Conservation (phyloP, 768 basidiomycete genomes). For the Tylopilus subfusipes region DNA sequence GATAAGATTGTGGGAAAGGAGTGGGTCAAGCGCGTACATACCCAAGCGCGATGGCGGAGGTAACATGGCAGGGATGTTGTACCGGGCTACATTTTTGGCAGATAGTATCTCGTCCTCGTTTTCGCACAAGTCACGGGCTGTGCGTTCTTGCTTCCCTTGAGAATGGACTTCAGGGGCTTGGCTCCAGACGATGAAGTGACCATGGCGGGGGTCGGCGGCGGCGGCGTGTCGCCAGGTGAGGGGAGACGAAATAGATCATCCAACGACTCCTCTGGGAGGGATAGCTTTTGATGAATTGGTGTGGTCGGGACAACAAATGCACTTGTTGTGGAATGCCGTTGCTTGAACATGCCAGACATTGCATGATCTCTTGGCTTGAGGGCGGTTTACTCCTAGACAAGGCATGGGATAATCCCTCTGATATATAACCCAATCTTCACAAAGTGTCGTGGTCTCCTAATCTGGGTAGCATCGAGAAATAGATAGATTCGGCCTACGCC, state of each 20-base stretch:
- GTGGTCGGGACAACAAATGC: too few relatives aligned
- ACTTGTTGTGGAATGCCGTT: not conserved
- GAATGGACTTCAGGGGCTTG: conserved; percentile 24
- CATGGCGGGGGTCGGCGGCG: not conserved
- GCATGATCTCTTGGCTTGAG: not conserved
- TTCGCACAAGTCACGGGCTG: not conserved
- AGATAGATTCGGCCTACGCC: too few relatives aligned
- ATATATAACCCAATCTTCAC: not conserved
- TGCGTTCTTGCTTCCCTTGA: conserved; percentile 20
- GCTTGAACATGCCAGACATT: not conserved
- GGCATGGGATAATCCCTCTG: not conserved
- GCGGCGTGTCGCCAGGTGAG: too few relatives aligned
- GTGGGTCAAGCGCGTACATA: conserved; percentile 11
- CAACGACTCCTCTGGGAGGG: not conserved
- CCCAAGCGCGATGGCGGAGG: conserved; percentile 8
- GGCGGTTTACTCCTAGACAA: not conserved
- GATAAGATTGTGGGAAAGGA: conserved; percentile 9
- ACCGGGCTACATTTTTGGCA: not conserved
- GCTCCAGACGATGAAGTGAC: too few relatives aligned
- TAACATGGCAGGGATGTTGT: not conserved
- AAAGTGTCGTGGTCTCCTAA: too few relatives aligned
- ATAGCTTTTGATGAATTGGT: not conserved
- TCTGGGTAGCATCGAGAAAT: too few relatives aligned
- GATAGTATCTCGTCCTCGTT: not conserved
- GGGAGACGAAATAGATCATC: not conserved